Percentiles rank a stretch among this genome's conserved stretches.
Conservation (phyloP, 371 early-diverging fungal species). For the Actinomortierella ambigua region DNA sequence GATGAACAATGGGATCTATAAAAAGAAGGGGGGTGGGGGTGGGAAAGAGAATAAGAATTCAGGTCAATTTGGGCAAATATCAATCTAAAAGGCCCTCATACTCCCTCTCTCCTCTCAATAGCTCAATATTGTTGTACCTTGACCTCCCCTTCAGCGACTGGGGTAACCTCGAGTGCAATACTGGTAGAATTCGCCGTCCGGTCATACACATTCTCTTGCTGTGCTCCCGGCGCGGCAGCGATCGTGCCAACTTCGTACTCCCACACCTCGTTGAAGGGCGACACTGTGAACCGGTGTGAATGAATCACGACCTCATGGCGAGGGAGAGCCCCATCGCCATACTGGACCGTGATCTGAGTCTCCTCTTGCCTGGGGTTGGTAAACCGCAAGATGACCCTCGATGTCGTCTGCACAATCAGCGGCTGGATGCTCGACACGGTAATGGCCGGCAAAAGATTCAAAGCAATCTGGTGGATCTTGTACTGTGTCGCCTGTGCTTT, state of each 20-base stretch:
- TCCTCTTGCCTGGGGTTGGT: slow-evolving; percentile 84
- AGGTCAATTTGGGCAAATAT: too few species aligned
- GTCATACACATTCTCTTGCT: slow-evolving; percentile 57
- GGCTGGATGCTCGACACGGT: slow-evolving; percentile 70
- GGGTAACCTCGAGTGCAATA: slow-evolving; percentile 63
- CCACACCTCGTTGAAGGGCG: slow-evolving; percentile 82
- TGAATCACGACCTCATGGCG: slow-evolving; percentile 57
- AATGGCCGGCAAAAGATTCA: slow-evolving; percentile 80
- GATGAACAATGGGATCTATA: slow-evolving; percentile 69
- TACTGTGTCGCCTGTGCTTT: slow-evolving; percentile 87
- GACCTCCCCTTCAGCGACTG: slow-evolving; percentile 20
- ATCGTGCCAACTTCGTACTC: slow-evolving; percentile 77
- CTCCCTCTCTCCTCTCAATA: not conserved
- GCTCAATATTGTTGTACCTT: slow-evolving; percentile 17
- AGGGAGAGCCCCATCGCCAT: slow-evolving; percentile 24
- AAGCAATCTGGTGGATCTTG: slow-evolving; percentile 86
- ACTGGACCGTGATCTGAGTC: slow-evolving; percentile 62
- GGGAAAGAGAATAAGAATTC: slow-evolving; percentile 4
- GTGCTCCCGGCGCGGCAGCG: slow-evolving; percentile 22
- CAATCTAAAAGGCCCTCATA: too few species aligned
- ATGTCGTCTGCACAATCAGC: slow-evolving; percentile 53
- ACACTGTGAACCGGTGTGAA: slow-evolving; percentile 74
- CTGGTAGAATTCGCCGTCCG: slow-evolving; percentile 65
- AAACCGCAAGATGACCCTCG: slow-evolving; percentile 77
- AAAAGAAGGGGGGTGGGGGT: not conserved